These are phyloP conservation scores for Arachnopeziza araneosa DNA, from an alignment of 2,329 filamentous ascomycete species.

Conservation along the genomic window DNA sequence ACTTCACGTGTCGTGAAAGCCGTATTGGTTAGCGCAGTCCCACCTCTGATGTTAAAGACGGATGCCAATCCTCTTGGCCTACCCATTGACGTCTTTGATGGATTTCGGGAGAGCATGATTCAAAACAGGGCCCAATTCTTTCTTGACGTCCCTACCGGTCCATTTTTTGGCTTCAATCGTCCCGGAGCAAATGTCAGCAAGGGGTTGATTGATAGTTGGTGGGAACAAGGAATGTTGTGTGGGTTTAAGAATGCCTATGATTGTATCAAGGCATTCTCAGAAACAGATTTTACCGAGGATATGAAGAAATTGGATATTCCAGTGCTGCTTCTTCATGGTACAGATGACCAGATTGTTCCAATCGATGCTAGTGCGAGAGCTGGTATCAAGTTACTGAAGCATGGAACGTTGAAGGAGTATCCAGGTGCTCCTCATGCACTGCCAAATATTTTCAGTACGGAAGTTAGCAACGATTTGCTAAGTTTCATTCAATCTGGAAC, in stretches of 20 bases:
- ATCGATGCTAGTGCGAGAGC: conserved; percentile 29
- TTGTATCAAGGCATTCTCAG: conserved; percentile 36
- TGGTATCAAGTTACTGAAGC: conserved; percentile 32
- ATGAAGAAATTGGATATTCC: conserved; percentile 36
- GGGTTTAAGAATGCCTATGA: conserved; percentile 37
- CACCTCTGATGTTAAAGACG: conserved; percentile 34
- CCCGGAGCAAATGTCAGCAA: conserved; percentile 28
- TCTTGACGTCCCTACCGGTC: conserved; percentile 32
- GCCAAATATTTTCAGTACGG: conserved; percentile 32
- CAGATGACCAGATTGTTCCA: conserved; percentile 38
- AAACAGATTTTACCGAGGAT: conserved; percentile 38
- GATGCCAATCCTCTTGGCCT: conserved; percentile 31
- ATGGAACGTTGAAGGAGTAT: conserved; percentile 37
- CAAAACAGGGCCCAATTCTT: conserved; percentile 34
- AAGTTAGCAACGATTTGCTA: conserved; percentile 35
- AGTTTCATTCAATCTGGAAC: conserved; percentile 23
- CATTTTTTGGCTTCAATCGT: conserved; percentile 34
- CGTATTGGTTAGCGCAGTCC: conserved; percentile 34
- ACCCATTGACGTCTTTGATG: conserved; percentile 34
- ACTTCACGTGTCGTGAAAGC: conserved; percentile 35
- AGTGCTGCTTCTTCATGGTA: conserved; percentile 36
- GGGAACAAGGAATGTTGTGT: conserved; percentile 35
- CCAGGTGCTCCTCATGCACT: conserved; percentile 35
- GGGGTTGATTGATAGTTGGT: conserved; percentile 36
- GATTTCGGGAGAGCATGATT: conserved; percentile 33